phyloP scores from a whole-genome alignment of 75 land plant species.

The Cunninghamia lanceolata region DNA sequence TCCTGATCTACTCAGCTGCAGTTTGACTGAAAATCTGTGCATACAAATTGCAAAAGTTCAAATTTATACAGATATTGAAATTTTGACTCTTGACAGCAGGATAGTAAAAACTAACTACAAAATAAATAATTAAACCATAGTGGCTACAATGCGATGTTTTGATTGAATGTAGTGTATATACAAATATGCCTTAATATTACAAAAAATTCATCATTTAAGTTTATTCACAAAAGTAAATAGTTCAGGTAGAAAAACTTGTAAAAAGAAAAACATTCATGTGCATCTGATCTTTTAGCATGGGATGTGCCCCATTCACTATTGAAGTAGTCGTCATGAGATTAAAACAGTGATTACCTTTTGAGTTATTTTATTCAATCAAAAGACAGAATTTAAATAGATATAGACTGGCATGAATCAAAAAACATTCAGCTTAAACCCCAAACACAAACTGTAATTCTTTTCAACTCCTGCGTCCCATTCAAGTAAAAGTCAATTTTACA shows the following conservation, averaged over 20 bases:
- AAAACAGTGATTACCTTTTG: background rate
- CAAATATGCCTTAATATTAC: background rate
- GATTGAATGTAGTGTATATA: background rate
- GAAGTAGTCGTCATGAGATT: background rate
- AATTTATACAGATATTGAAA: background rate
- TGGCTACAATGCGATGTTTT: background rate
- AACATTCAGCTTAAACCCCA: background rate
- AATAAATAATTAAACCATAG: too few relatives aligned
- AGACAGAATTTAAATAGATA: background rate
- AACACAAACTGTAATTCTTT: background rate
- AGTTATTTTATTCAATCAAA: background rate
- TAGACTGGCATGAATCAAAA: background rate
- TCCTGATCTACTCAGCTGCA: constrained; percentile 55
- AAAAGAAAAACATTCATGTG: background rate
- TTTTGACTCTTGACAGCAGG: background rate
- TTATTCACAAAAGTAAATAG: background rate
- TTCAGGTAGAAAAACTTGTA: background rate
- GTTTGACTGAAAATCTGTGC: constrained; percentile 62
- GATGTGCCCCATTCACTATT: background rate
- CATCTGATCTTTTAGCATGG: background rate
- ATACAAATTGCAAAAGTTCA: background rate
- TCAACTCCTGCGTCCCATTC: background rate
- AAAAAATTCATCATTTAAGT: background rate
- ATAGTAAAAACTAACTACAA: background rate
- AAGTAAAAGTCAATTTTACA: background rate